Evolutionary conservation across 176 grass and related monocot species (phyloP).

Genomic region (Musa acuminata): DNA sequence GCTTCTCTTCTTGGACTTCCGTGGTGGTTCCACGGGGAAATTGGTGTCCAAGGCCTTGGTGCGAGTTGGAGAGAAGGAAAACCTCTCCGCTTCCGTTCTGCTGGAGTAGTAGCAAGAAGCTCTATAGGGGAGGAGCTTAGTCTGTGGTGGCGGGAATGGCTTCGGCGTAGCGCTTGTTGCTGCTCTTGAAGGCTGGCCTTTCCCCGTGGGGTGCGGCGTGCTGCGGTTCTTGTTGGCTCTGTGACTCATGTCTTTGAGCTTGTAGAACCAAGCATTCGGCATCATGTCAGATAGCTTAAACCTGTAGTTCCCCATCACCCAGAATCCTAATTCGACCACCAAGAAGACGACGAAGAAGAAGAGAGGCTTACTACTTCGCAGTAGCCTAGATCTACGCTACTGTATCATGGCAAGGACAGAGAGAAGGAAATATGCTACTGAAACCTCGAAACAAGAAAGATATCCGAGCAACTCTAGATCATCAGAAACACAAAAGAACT

Average conservation of each 20-base stretch:
- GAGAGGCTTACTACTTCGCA: not conserved
- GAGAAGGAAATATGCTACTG: too few species aligned
- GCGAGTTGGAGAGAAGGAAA: conserved; percentile 30
- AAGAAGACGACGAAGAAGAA: not conserved
- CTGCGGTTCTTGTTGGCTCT: conserved; percentile 5
- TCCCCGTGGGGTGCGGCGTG: not conserved
- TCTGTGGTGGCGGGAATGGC: conserved; percentile 6
- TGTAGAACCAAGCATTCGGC: conserved; percentile 96
- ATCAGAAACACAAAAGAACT: too few species aligned
- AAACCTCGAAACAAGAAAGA: too few species aligned
- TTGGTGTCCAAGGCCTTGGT: conserved; percentile 30
- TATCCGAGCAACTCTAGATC: too few species aligned
- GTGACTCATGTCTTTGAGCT: conserved; percentile 62
- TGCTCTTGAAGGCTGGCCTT: not conserved
- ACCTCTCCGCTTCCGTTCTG: conserved; percentile 14
- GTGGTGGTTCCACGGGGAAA: conserved; percentile 45
- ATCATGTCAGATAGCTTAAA: conserved; percentile 92
- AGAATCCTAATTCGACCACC: not conserved
- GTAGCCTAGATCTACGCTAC: too few species aligned
- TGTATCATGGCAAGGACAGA: too few species aligned
- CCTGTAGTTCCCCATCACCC: conserved; percentile 59
- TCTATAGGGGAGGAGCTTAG: conserved; percentile 39
- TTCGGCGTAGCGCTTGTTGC: not conserved
- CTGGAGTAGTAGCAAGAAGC: conserved; percentile 78
- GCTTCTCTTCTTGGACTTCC: conserved; percentile 38